A percentile compares a stretch with the other conserved stretches of the same genome.
Conservation (phyloP, 345 rosid species). For the Bruguiera sexangula region DNA sequence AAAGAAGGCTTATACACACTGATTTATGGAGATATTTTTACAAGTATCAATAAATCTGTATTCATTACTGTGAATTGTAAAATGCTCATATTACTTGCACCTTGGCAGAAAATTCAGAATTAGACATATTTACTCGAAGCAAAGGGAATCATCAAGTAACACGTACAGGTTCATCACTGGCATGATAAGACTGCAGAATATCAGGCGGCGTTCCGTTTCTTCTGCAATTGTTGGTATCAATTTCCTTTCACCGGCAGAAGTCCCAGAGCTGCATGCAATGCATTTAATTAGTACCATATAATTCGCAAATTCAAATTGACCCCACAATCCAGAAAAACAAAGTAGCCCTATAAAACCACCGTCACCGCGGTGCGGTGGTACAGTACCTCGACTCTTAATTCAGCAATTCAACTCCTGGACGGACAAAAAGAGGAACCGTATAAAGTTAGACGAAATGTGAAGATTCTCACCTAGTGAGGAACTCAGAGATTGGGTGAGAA, state of each 20-base stretch:
- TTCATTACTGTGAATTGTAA: too few relatives aligned
- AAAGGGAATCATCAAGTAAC: neutral
- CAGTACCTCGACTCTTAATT: too few relatives aligned
- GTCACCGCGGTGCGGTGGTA: too few relatives aligned
- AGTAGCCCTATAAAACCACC: neutral
- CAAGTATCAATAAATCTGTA: too few relatives aligned
- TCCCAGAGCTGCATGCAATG: slow-evolving; percentile 66
- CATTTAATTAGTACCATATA: neutral
- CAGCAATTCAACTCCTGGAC: too few relatives aligned
- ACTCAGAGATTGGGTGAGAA: slow-evolving; percentile 85
- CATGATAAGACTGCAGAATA: slow-evolving; percentile 84
- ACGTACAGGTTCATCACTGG: slow-evolving; percentile 98
- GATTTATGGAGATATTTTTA: too few relatives aligned
- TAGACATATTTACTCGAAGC: too few relatives aligned
- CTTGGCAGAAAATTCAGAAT: too few relatives aligned
- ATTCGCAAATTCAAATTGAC: neutral
- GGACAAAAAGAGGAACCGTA: neutral
- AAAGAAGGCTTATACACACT: neutral
- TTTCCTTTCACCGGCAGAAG: slow-evolving; percentile 97
- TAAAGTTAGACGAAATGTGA: neutral
- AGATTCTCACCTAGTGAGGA: slow-evolving; percentile 73
- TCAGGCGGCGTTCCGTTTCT: slow-evolving; percentile 88
- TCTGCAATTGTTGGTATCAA: slow-evolving; percentile 90
- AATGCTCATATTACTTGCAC: too few relatives aligned
- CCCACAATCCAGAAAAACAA: too few relatives aligned